Conservation (phyloP, 495 filamentous ascomycete genomes). For the Penicillium malachiteum region DNA sequence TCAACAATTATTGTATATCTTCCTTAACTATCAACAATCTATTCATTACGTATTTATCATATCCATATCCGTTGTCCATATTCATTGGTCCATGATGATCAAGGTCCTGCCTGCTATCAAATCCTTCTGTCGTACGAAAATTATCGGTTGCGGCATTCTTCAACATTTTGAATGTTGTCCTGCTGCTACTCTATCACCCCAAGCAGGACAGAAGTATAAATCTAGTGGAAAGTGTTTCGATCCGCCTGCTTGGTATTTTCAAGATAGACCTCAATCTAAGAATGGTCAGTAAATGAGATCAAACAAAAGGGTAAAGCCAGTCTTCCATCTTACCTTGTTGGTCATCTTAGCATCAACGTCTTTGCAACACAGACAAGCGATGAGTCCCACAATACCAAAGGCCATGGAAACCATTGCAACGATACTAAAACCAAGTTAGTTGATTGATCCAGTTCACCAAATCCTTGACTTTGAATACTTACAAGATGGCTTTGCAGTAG, state of each 20-base stretch:
- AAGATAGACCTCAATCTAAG: conserved; percentile 1
- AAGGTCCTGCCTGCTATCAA: background rate
- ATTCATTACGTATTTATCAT: background rate
- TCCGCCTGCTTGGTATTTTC: background rate
- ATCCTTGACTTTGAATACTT: background rate
- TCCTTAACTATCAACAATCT: background rate
- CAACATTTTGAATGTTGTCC: too few species aligned
- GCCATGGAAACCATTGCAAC: conserved; percentile 30
- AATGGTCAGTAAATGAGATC: background rate
- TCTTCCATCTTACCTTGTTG: conserved; percentile 19
- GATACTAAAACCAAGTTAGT: conserved; percentile 6
- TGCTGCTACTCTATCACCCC: background rate
- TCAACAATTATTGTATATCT: background rate
- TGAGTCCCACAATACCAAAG: conserved; percentile 24
- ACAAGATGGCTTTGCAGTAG: conserved; percentile 29
- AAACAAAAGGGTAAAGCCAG: background rate
- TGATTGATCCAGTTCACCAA: background rate
- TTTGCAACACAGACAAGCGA: conserved; percentile 27
- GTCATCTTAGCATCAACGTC: conserved; percentile 28
- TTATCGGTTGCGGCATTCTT: too few species aligned
- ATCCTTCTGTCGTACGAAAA: too few species aligned
- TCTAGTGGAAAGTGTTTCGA: conserved; percentile 4
- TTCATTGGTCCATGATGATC: background rate
- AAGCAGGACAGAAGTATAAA: background rate
- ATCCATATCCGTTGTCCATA: too few species aligned